Evolutionary conservation across 148 eudicot genomes (phyloP), one percentile per base, ranked within the genome.

Genomic region (Mesembryanthemum crystallinum): DNA sequence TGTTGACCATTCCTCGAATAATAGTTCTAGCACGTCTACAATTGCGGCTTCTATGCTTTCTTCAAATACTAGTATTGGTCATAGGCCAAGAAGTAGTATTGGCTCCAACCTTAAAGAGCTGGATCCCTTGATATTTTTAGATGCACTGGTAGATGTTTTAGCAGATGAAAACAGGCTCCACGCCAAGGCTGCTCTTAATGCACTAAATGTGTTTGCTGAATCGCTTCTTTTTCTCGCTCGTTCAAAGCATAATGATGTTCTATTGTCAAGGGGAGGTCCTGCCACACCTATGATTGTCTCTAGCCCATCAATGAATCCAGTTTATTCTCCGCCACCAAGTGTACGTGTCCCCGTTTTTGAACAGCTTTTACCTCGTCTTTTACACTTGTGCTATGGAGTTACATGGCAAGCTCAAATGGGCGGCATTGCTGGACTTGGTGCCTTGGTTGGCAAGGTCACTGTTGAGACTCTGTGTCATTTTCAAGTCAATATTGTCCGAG

Each of bases 351-450:
- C 92, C 55, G 88, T 91, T 73, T 92, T 94, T 86, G 98, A 94
- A 83, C 97, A 94, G 79, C 93, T 94, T 82, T 80, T 94, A 78
- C 97, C 97, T 78, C 96, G 94, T 52, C 92, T 94, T 63, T 73
- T 94, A 78, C 98, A 94, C 76, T 87, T 93, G 78, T 94, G 98
- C 83, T 94, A 92, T 82, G 97, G 98, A 71, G 83, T 87, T 79
- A 88, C 92, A 27, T 94, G 98, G 98, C 97, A 94, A 82, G 89
- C 97, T 75, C 96, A 92, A 76, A 94, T 90, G 80, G 98, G 98
- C 32, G 98, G 98, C 72, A 97, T 92, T 73, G 87, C 89, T 77
- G 98, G 98, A 52, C 92, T 94, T 78, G 96, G 98, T 68, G 88
- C 98, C 76, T 81, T 94, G 83, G 89, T 94, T 72, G 98, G 97